phyloP scores from a whole-genome alignment of 2,329 filamentous ascomycete species.

The Nothomitra cinnamomea region DNA sequence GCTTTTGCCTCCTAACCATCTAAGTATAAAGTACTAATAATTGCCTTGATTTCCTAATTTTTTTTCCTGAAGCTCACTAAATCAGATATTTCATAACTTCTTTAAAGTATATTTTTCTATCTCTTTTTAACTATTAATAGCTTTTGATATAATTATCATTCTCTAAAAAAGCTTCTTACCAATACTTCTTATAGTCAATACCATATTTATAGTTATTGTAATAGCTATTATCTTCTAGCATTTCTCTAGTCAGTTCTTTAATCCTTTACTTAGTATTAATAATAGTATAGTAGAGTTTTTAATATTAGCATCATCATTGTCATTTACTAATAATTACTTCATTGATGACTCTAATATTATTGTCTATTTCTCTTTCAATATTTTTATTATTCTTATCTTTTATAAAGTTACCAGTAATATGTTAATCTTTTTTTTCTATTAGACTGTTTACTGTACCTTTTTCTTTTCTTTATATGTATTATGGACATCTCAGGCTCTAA shows the following conservation, averaged over 20 bases:
- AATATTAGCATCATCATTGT: not conserved
- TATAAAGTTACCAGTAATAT: not conserved
- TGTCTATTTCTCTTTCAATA: not conserved
- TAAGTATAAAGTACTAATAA: not conserved
- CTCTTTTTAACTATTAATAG: not conserved
- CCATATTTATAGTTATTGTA: not conserved
- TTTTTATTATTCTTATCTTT: not conserved
- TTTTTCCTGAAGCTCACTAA: not conserved
- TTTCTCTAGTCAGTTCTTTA: not conserved
- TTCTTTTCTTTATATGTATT: not conserved
- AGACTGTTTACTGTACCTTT: not conserved
- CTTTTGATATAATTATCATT: not conserved
- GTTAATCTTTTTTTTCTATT: not conserved
- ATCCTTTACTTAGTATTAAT: not conserved
- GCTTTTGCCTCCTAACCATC: not conserved
- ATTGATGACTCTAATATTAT: not conserved
- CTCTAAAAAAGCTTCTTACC: not conserved
- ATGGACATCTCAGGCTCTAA: too few relatives aligned
- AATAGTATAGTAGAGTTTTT: not conserved
- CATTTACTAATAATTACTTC: not conserved
- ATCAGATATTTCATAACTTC: not conserved
- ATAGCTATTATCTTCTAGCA: not conserved
- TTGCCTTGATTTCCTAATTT: not conserved
- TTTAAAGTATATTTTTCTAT: not conserved
- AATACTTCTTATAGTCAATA: not conserved